A percentile compares a stretch with the other conserved stretches of the same genome.
Evolutionary conservation across 768 basidiomycete genomes (phyloP).

Genomic region (Pisolithus microcarpus): DNA sequence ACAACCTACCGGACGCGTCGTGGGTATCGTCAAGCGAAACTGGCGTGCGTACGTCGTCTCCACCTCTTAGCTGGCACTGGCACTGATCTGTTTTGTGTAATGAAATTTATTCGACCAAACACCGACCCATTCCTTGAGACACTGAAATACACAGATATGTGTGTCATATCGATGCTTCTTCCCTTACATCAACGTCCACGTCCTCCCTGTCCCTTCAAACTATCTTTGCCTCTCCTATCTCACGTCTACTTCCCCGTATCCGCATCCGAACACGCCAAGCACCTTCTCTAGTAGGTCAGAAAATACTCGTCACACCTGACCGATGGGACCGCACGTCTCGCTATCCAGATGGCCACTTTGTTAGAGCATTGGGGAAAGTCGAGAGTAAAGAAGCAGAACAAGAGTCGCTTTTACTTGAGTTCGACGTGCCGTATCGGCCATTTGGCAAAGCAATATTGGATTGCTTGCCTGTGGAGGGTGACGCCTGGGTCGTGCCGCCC

Average conservation of each 20-base stretch:
- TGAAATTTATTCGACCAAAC: neutral
- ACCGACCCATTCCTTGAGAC: neutral
- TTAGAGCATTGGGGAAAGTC: slow-evolving; percentile 81
- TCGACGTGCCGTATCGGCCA: slow-evolving; percentile 91
- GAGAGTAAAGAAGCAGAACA: slow-evolving; percentile 96
- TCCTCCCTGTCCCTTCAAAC: slow-evolving; percentile 84
- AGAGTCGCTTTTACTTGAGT: slow-evolving; percentile 88
- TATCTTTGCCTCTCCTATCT: slow-evolving; percentile 91
- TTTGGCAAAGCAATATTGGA: slow-evolving; percentile 94
- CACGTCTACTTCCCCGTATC: slow-evolving; percentile 86
- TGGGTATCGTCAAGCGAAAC: slow-evolving; percentile 90
- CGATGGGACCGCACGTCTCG: slow-evolving; percentile 81
- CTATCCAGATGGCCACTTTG: slow-evolving; percentile 96
- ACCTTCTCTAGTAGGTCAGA: slow-evolving; percentile 78
- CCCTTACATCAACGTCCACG: slow-evolving; percentile 68
- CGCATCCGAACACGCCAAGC: slow-evolving; percentile 93
- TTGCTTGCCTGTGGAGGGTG: slow-evolving; percentile 85
- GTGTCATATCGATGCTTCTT: slow-evolving; percentile 89
- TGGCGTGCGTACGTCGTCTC: slow-evolving; percentile 75
- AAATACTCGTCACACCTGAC: slow-evolving; percentile 94
- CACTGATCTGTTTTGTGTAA: neutral
- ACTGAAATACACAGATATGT: slow-evolving; percentile 55
- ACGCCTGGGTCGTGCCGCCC: slow-evolving; percentile 85
- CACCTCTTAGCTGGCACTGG: neutral
- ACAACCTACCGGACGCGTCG: slow-evolving; percentile 87